Evolutionary conservation across 192 early-diverging fungal genomes (phyloP).

Genomic region (Haplosporangium gracile): DNA sequence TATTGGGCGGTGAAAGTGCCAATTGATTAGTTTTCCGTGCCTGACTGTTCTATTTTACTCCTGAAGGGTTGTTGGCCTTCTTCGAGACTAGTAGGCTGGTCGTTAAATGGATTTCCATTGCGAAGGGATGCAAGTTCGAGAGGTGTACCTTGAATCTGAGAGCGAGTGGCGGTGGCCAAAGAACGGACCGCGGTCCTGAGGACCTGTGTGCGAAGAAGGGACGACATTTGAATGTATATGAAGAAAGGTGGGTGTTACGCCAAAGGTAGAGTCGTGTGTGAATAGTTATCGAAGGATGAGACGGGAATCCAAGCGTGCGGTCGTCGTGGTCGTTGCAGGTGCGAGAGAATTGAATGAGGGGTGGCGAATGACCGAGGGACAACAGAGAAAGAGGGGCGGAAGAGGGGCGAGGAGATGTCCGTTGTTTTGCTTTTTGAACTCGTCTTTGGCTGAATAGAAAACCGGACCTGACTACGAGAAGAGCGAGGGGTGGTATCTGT

Average conservation of each 20-base stretch:
- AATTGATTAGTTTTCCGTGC: not conserved
- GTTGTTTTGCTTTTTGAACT: not conserved
- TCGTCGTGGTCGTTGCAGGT: not conserved
- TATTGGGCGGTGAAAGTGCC: not conserved
- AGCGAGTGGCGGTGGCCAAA: constrained; percentile 20
- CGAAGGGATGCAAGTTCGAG: not conserved
- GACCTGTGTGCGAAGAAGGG: constrained; percentile 40
- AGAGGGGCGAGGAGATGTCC: not conserved
- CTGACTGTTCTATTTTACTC: not conserved
- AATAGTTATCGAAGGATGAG: not conserved
- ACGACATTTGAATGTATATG: constrained; percentile 25
- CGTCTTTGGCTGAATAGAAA: not conserved
- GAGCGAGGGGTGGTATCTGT: not conserved
- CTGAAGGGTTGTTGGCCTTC: not conserved
- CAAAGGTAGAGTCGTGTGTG: not conserved
- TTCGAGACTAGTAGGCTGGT: no score
- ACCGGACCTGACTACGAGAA: constrained; percentile 4
- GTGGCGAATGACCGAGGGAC: not conserved
- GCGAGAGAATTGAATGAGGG: constrained; percentile 1
- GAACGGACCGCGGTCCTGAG: constrained; percentile 37
- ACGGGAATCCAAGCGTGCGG: not conserved
- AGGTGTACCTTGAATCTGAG: constrained; percentile 41
- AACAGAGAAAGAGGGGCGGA: not conserved
- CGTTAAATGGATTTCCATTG: not conserved
- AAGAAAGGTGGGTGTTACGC: not conserved